Percentiles rank a stretch among this genome's conserved stretches.
phyloP scores from a whole-genome alignment of 208 protist species.

The Tritrichomonas musculus region DNA sequence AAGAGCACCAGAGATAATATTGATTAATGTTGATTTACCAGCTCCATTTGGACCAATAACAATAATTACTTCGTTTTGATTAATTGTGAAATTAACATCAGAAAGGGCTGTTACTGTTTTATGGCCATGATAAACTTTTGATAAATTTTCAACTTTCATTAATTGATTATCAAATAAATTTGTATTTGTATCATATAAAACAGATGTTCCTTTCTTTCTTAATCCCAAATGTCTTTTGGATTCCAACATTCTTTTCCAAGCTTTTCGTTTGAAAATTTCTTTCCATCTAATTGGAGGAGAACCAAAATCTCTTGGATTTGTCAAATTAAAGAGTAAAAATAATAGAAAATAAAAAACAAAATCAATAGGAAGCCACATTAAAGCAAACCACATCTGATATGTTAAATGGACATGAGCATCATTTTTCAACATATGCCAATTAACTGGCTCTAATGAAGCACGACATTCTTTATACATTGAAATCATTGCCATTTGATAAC shows the following conservation, averaged over 20 bases:
- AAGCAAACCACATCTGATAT: neutral
- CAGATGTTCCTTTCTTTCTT: too few relatives aligned
- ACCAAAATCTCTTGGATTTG: neutral
- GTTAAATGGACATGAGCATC: neutral
- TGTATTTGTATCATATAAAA: too few relatives aligned
- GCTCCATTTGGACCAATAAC: neutral
- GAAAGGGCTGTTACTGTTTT: neutral
- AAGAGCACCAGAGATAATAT: neutral
- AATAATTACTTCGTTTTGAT: neutral
- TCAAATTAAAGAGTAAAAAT: neutral
- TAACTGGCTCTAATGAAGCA: neutral
- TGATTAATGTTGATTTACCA: neutral
- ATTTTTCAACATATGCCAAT: neutral
- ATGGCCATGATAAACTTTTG: neutral
- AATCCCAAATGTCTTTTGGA: too few relatives aligned
- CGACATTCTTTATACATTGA: neutral
- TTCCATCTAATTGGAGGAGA: neutral
- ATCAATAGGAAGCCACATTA: neutral
- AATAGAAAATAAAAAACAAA: neutral
- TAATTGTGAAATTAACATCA: neutral
- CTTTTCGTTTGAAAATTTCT: neutral
- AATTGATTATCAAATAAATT: too few relatives aligned
- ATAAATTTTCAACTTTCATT: neutral
- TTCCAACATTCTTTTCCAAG: too few relatives aligned
- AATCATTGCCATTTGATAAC: neutral